A percentile compares a stretch with the other conserved stretches of the same genome.
These are phyloP conservation scores for Suillus decipiens DNA, from an alignment of 768 basidiomycete genomes.

Conservation along the genomic window DNA sequence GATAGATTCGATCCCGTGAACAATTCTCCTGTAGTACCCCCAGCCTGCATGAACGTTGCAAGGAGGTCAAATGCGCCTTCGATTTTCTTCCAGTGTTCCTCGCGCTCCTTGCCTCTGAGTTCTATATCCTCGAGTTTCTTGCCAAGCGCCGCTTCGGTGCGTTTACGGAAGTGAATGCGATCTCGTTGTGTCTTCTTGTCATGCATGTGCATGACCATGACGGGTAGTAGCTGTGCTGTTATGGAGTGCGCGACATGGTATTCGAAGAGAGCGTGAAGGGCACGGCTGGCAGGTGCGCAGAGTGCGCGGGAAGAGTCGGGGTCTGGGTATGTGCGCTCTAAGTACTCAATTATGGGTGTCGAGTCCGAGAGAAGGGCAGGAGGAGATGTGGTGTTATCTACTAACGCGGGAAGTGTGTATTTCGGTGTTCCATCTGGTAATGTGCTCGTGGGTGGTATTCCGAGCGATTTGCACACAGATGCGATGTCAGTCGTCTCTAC, in stretches of 20 bases:
- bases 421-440: constrained; percentile 28
- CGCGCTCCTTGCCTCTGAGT: constrained; percentile 23
- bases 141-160: constrained; percentile 18
- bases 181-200: constrained; percentile 22
- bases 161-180: constrained; percentile 20
- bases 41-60: constrained; percentile 5
- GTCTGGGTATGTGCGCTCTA: constrained; percentile 31
- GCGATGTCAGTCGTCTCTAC: constrained; percentile 28
- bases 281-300: constrained; percentile 22
- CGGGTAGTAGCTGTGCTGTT: constrained; percentile 16
- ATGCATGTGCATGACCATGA: constrained; percentile 25
- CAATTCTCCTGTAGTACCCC: constrained; percentile 16
- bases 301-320: constrained; percentile 17
- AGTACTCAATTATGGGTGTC: constrained; percentile 37
- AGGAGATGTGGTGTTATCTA: constrained; percentile 19
- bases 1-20: constrained; percentile 24
- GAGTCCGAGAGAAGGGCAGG: constrained; percentile 35
- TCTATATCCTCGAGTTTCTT: constrained; percentile 15
- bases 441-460: constrained; percentile 28
- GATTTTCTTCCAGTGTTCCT: constrained; percentile 24
- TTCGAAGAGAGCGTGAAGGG: constrained; percentile 28
- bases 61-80: constrained; percentile 19
- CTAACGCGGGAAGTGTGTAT: constrained; percentile 37
- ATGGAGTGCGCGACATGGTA: constrained; percentile 20
- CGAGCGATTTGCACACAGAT: constrained; percentile 22